Base-by-base conservation (phyloP, 2,329 filamentous ascomycete species). In the Cladosporium sp. region DNA sequence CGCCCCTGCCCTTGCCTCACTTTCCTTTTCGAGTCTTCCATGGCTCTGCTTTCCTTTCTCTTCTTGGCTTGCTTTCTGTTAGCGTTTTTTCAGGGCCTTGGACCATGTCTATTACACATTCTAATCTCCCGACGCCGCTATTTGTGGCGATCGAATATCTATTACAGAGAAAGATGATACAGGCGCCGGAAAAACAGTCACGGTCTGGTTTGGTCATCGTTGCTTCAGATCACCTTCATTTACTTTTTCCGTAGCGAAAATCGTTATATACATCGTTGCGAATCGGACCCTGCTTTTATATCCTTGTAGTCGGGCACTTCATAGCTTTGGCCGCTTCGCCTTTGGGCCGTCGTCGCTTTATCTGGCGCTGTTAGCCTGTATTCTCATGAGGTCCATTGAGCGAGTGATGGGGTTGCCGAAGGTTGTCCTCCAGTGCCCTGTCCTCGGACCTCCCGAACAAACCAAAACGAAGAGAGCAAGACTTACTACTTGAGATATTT, bases 401-500 rank as follows among this genome's bases (percentile, higher is more conserved):
- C 16, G 7, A 43, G 9, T 9, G 3, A 19, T 19, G 16, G 13
- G 16, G 2, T 28, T 7, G 22, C 7, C 7, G 22, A 28, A 7
- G 7, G 22, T 2, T 2, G 22, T 28, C 22, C 7, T 7, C 22
- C 22, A 28, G 7, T 1, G 22, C 22, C 7, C 22, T 28, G 22
- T 28, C 5, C 22, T 28, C 22, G 7, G 22, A 28, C 3, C 22
- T 5, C 22, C 22, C 22, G 7, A 5, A 28, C 22, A 1, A 7
- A 7, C 22, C 22, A 5, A 8, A 34, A 18, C n/a, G n/a, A 45
- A 45, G 22, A 14, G 8, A 16, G 13, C 16, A 19, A 42, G 9
- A 52, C 49, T 52, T 18, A 52, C 49, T 52, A 52, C 35, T 45
- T 46, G 18, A 96, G 74, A 68, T 89, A 85, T 77, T 93, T 95